phyloP scores from a whole-genome alignment of 345 rosid species.

The Citrus maxima region DNA sequence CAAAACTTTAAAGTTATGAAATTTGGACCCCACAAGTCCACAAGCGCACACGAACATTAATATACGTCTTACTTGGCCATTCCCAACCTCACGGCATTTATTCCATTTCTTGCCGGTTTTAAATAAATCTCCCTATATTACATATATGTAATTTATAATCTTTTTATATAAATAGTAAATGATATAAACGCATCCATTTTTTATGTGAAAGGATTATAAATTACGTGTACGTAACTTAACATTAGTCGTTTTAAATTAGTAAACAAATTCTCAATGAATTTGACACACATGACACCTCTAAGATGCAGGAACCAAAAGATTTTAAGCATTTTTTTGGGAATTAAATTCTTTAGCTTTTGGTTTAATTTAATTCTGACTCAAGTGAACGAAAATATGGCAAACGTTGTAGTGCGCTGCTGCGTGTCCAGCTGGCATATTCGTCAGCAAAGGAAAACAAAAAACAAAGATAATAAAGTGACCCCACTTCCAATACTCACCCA shows the following conservation, averaged over 20 bases:
- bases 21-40: not conserved
- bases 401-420: constrained; percentile 3
- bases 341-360: constrained; percentile 8
- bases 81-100: not conserved
- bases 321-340: not conserved
- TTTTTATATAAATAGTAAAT: too few relatives aligned
- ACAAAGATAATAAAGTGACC: constrained; percentile 9
- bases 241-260: not conserved
- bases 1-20: not conserved
- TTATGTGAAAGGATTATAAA: too few relatives aligned
- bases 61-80: not conserved
- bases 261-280: not conserved
- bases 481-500: not conserved
- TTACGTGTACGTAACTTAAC: too few relatives aligned
- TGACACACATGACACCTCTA: constrained; percentile 11
- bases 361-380: not conserved
- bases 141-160: too few relatives aligned
- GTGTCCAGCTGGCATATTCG: constrained; percentile 33
- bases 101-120: not conserved
- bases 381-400: too few relatives aligned
- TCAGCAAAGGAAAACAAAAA: constrained; percentile 15
- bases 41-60: not conserved
- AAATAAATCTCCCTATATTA: not conserved
- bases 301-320: not conserved
- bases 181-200: rapidly evolving